These are phyloP conservation scores for Neophaeococcomyces aloes DNA, from an alignment of 2,329 filamentous ascomycete genomes.

Conservation along the genomic window DNA sequence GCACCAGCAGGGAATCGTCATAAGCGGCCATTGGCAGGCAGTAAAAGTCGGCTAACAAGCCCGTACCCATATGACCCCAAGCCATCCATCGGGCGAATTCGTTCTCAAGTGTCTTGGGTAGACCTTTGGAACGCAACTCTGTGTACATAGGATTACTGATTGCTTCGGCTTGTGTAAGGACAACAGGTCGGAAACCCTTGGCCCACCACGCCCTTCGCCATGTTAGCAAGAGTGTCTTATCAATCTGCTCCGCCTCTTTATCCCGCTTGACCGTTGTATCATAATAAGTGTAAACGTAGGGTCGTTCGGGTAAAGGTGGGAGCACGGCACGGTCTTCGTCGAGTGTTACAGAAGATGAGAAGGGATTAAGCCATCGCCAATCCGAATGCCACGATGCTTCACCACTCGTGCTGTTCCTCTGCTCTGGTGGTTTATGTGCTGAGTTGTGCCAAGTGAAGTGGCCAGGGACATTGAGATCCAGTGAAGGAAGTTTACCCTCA, in stretches of 20 bases:
- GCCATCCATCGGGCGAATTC: constrained; percentile 81
- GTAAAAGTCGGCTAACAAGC: constrained; percentile 68
- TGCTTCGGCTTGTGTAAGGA: constrained; percentile 69
- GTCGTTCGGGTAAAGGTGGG: constrained; percentile 60
- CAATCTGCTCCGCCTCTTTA: constrained; percentile 55
- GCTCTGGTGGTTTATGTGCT: constrained; percentile 60
- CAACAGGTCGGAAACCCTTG: constrained; percentile 75
- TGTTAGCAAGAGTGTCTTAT: constrained; percentile 67
- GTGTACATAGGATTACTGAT: constrained; percentile 71
- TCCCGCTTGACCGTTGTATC: constrained; percentile 57
- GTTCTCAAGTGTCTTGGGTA: constrained; percentile 52
- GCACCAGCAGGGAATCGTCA: constrained; percentile 60
- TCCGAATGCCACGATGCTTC: constrained; percentile 77
- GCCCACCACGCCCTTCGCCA: constrained; percentile 96
- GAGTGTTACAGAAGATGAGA: constrained; percentile 67
- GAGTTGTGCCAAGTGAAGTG: constrained; percentile 54
- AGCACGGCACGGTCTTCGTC: constrained; percentile 77
- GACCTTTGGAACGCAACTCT: constrained; percentile 52
- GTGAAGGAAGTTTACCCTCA: constrained; percentile 32
- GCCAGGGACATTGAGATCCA: constrained; percentile 44
- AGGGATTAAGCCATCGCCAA: constrained; percentile 84
- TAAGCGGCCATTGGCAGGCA: constrained; percentile 72
- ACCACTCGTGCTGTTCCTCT: constrained; percentile 67
- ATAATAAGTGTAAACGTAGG: constrained; percentile 84
- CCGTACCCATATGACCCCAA: constrained; percentile 83